Conservation (phyloP, 441 rosid species). For the Metrosideros polymorpha region DNA sequence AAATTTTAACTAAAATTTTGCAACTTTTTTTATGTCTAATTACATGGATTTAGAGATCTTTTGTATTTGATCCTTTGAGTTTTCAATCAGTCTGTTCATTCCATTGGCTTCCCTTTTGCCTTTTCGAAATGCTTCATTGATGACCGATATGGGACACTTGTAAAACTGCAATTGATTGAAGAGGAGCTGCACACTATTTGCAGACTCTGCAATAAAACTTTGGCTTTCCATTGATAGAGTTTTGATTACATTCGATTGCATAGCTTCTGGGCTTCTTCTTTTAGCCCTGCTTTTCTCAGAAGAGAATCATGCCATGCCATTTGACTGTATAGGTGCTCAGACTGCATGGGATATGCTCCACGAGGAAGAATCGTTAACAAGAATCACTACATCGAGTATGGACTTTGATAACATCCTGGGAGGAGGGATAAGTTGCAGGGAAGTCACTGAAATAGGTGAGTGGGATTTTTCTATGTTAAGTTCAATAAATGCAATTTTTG, state of each 20-base stretch:
- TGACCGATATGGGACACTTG: not conserved
- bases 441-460: constrained; percentile 91
- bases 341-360: constrained; percentile 93
- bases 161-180: not conserved
- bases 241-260: not conserved
- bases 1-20: not conserved
- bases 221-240: not conserved
- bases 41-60: not conserved
- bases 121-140: not conserved
- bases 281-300: not conserved
- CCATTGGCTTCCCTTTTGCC: not conserved
- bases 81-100: not conserved
- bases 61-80: not conserved
- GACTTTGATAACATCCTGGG: constrained; percentile 76
- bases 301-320: not conserved
- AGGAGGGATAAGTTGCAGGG: constrained; percentile 83
- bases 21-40: not conserved
- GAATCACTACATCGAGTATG: constrained; percentile 76
- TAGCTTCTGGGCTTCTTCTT: not conserved
- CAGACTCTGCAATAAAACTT: not conserved
- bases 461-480: not conserved
- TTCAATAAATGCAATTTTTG: not conserved
- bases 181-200: not conserved
- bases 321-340: constrained; percentile 40
- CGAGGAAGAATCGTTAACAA: constrained; percentile 51